Evolutionary conservation across 2,329 filamentous ascomycete species (phyloP), one percentile per base, ranked within the genome.

Genomic region (Trichoderma cornu-damae): DNA sequence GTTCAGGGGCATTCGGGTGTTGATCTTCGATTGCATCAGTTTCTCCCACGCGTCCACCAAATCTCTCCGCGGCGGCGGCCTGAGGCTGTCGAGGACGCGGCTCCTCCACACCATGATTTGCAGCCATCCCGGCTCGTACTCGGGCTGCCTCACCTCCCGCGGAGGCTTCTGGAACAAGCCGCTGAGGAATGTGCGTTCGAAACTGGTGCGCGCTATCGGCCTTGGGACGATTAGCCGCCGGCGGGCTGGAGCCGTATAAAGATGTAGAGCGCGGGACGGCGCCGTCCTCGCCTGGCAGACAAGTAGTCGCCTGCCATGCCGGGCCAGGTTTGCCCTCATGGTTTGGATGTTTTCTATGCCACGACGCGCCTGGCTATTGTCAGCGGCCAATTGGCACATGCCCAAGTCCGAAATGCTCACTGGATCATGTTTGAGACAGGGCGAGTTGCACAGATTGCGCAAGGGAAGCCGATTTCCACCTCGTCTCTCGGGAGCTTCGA

Each of bases 61-160:
- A 32, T 88, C 82, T n/a, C 77, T 69, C 3, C 77, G 74, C 0
- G 81, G 71, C 14, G 89, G 90, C 8, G 83, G 80, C 32, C 90
- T 82, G 34, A 85, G 76, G 51, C 81, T 79, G 57, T 88, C 80
- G 51, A 81, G 77, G 63, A 86, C 74, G 60, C 83, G 81, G 63
- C 82, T 82, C 52, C 81, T 76, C 69, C 90, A 81, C 59, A 88
- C 81, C 65, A 88, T 80, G 74, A 96, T 82, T 14, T 80, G 81
- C 62, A 84, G 83, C 66, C 91, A 82, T 53, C 90, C 91, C 0
- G 83, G 87, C 65, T 85, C 88, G 60, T 85, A 75, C 64, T 85
- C 79, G 50, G 85, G 77, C 20, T 83, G 77, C 68, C 84, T 86
- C 42, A 85, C 72, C 57, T 80, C 75, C 59, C 82, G 78, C 16